These are phyloP conservation scores for Gelatoporia subvermispora DNA, from an alignment of 768 basidiomycete genomes.

Conservation along the genomic window DNA sequence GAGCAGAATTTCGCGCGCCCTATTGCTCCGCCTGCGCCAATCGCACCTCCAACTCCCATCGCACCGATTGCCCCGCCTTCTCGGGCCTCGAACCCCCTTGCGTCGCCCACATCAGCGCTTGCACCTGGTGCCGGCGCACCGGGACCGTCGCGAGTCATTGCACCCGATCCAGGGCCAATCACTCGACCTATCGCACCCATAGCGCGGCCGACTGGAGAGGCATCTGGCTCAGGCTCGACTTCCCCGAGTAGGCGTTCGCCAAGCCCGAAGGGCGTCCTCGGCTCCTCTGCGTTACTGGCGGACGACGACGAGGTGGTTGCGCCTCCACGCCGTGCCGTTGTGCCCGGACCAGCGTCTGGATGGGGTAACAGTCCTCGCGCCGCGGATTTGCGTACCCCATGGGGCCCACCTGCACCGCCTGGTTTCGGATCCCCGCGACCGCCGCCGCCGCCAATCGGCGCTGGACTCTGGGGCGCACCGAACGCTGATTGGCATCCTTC, in stretches of 20 bases:
- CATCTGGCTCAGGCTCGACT: constrained; percentile 52
- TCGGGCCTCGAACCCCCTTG: constrained; percentile 29
- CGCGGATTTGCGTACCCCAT: constrained; percentile 37
- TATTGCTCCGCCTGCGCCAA: constrained; percentile 28
- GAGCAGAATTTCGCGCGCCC: constrained; percentile 47
- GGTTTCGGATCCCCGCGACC: constrained; percentile 21
- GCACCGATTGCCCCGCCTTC: constrained; percentile 32
- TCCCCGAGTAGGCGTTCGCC: constrained; percentile 50
- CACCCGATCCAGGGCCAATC: constrained; percentile 54
- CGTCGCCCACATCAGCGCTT: constrained; percentile 33
- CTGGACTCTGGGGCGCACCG: constrained; percentile 20
- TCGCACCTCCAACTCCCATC: constrained; percentile 32
- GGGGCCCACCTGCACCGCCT: constrained; percentile 35
- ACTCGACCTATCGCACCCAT: constrained; percentile 62
- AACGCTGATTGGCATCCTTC: constrained; percentile 47
- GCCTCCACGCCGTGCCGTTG: constrained; percentile 34
- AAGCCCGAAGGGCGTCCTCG: constrained; percentile 62
- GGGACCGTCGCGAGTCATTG: constrained; percentile 20
- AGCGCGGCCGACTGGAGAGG: constrained; percentile 51
- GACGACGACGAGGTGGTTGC: constrained; percentile 79
- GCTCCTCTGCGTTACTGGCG: constrained; percentile 72
- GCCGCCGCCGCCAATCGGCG: constrained; percentile 16
- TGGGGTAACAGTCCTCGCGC: constrained; percentile 46
- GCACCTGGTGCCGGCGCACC: constrained; percentile 47
- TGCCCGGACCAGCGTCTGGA: constrained; percentile 33